These are phyloP conservation scores for Eragrostis nindensis DNA, from an alignment of 176 grass and related monocot species.

Conservation along the genomic window DNA sequence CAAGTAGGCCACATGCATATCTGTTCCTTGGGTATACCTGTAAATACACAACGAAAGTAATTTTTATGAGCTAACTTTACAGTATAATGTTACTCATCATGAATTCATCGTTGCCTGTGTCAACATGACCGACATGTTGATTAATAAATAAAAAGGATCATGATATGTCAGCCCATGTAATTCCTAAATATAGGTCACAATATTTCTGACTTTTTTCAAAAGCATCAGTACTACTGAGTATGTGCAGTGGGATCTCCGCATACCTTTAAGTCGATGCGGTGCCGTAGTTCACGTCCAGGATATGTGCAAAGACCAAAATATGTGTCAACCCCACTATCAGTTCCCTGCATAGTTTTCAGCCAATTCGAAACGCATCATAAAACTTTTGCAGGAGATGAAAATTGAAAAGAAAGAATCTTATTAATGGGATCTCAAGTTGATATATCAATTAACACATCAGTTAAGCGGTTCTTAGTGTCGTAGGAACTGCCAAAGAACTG, in stretches of 20 bases:
- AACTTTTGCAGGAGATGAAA: background rate
- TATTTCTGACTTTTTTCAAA: background rate
- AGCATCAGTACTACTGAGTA: background rate
- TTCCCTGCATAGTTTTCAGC: slow-evolving; percentile 62
- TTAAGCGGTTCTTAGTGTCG: background rate
- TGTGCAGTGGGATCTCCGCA: background rate
- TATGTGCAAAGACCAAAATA: slow-evolving; percentile 99
- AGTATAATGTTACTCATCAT: background rate
- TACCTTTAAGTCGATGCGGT: slow-evolving; percentile 94
- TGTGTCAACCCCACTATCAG: slow-evolving; percentile 86
- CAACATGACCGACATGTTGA: background rate
- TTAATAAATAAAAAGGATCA: background rate
- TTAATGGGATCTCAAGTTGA: background rate
- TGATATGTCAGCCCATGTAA: background rate
- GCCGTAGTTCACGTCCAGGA: slow-evolving; percentile 72
- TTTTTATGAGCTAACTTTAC: slow-evolving; percentile 1
- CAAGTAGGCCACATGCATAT: slow-evolving; percentile 82
- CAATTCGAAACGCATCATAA: slow-evolving; percentile 10
- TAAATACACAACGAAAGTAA: background rate
- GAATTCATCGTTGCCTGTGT: background rate
- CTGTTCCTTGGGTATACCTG: slow-evolving; percentile 88
- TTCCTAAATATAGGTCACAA: background rate
- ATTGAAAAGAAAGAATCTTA: background rate
- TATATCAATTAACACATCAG: background rate
- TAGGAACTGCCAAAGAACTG: background rate